phyloP scores from a whole-genome alignment of 73 alveolate genomes.

The Blepharisma japonicum region DNA sequence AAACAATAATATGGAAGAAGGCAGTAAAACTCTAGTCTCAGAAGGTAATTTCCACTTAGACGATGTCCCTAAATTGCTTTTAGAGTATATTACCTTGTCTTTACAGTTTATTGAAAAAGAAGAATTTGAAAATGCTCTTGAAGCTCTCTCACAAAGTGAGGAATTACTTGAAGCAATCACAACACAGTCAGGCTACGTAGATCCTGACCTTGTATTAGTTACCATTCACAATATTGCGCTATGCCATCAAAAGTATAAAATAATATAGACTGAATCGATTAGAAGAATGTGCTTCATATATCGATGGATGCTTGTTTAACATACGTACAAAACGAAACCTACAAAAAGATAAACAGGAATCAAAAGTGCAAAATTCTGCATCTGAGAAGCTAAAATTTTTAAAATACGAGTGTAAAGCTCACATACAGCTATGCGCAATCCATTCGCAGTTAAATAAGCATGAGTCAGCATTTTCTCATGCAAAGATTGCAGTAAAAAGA shows the following conservation, averaged over 20 bases:
- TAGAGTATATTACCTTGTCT: neutral
- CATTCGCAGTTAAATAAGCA: slow-evolving; percentile 57
- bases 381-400: slow-evolving; percentile 46
- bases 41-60: neutral
- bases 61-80: slow-evolving; percentile 16
- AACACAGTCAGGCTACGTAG: slow-evolving; percentile 53
- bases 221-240: slow-evolving; percentile 62
- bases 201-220: slow-evolving; percentile 49
- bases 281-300: slow-evolving; percentile 60
- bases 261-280: slow-evolving; percentile 30
- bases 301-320: slow-evolving; percentile 53
- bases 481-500: slow-evolving; percentile 32
- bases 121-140: slow-evolving; percentile 58
- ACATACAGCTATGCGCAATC: slow-evolving; percentile 69
- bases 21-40: neutral
- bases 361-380: neutral
- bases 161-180: slow-evolving; percentile 44
- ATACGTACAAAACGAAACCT: neutral
- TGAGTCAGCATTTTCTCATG: slow-evolving; percentile 53
- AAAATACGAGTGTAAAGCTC: slow-evolving; percentile 66
- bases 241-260: slow-evolving; percentile 41
- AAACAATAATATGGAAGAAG: too few relatives aligned
- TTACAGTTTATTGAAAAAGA: slow-evolving; percentile 34
- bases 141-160: slow-evolving; percentile 48
- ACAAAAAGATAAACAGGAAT: too few relatives aligned